phyloP scores from a whole-genome alignment of 2,329 filamentous ascomycete species.

The Aspergillus piperis region DNA sequence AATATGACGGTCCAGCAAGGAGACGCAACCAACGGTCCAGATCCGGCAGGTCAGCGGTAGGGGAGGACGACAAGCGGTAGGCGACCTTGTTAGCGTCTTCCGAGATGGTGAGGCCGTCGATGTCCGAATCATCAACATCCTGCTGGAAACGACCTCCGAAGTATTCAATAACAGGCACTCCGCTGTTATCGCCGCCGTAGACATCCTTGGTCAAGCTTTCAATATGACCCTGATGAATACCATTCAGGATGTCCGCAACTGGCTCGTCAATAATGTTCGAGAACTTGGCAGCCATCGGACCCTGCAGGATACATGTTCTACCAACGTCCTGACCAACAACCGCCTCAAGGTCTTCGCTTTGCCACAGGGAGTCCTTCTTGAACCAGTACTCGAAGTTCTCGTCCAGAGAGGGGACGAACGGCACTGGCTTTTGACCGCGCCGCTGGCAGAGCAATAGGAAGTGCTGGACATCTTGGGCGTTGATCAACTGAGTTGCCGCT shows the following conservation, averaged over 20 bases:
- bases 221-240: constrained; percentile 87
- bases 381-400: constrained; percentile 99
- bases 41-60: constrained; percentile 73
- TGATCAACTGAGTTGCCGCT: constrained; percentile 87
- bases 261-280: constrained; percentile 89
- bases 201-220: constrained; percentile 74
- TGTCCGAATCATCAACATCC: constrained; percentile 68
- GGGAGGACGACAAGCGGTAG: constrained; percentile 77
- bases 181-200: constrained; percentile 71
- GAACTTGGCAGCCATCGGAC: constrained; percentile 87
- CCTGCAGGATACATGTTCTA: constrained; percentile 93
- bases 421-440: constrained; percentile 91
- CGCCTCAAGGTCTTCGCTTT: constrained; percentile 95
- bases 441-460: constrained; percentile 92
- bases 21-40: constrained; percentile 84
- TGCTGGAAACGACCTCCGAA: constrained; percentile 85
- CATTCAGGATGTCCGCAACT: constrained; percentile 89
- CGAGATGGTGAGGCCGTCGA: constrained; percentile 82
- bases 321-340: constrained; percentile 96
- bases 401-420: constrained; percentile 92
- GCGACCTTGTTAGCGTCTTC: constrained; percentile 77
- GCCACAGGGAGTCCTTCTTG: constrained; percentile 99
- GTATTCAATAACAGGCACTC: constrained; percentile 87
- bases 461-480: constrained; percentile 96
- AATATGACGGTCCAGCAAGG: constrained; percentile 80